These are phyloP conservation scores for Plasmodium chabaudi DNA, from an alignment of 169 alveolate species.

Conservation along the genomic window DNA sequence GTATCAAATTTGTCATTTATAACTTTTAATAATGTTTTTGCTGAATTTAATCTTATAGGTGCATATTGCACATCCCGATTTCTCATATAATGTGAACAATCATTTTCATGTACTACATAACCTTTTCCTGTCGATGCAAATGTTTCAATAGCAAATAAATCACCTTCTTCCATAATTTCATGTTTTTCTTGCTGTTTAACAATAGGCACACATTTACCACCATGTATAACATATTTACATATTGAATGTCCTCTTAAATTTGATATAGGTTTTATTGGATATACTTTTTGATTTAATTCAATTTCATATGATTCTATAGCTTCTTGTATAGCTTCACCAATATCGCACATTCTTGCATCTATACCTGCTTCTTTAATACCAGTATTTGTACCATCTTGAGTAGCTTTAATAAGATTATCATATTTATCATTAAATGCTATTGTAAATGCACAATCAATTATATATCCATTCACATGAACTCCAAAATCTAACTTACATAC, in stretches of 20 bases:
- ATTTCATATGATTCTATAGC: conserved; percentile 98
- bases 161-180: conserved; percentile 99
- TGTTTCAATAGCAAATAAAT: conserved; percentile 99
- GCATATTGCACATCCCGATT: conserved; percentile 93
- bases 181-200: conserved; percentile 91
- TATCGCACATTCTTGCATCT: conserved; percentile 97
- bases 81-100: conserved; percentile 98
- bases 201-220: conserved; percentile 99
- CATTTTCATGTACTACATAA: conserved; percentile 89
- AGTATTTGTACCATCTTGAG: conserved; percentile 99
- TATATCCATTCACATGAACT: conserved; percentile 98
- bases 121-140: conserved; percentile 99
- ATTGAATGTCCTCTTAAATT: conserved; percentile 99
- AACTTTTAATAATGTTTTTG: conserved; percentile 93
- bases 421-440: conserved; percentile 94
- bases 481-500: conserved; percentile 99
- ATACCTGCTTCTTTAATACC: conserved; percentile 99
- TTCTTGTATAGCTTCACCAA: conserved; percentile 99
- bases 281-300: conserved; percentile 93
- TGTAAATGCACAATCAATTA: conserved; percentile 99
- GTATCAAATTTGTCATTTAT: conserved; percentile 97
- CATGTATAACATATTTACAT: conserved; percentile 97
- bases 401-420: conserved; percentile 92
- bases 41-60: conserved; percentile 91
- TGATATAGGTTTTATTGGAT: conserved; percentile 95